phyloP scores from a whole-genome alignment of 306 rosid species.

The Dicorynia guianensis region DNA sequence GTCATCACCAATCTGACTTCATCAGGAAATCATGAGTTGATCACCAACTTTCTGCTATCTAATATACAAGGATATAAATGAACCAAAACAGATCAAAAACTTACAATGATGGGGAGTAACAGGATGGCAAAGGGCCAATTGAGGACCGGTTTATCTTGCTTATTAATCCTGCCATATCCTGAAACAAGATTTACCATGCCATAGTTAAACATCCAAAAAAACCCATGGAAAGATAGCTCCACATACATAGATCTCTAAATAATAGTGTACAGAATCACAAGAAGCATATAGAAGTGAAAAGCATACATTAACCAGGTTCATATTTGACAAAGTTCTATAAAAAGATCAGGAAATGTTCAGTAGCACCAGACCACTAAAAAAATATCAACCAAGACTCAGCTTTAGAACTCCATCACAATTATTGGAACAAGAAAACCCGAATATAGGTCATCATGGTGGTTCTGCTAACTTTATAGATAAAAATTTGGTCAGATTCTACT shows the following conservation, averaged over 20 bases:
- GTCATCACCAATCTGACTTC: slow-evolving; percentile 3
- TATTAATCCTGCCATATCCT: slow-evolving; percentile 99
- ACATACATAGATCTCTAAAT: neutral
- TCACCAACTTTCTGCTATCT: slow-evolving; percentile 12
- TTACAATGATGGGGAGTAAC: slow-evolving; percentile 95
- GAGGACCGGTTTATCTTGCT: slow-evolving; percentile 99
- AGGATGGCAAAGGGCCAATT: slow-evolving; percentile 92
- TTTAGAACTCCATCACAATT: slow-evolving; percentile 21
- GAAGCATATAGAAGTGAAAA: slow-evolving; percentile 28
- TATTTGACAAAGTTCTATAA: slow-evolving; percentile 11
- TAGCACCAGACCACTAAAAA: slow-evolving; percentile 21
- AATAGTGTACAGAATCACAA: slow-evolving; percentile 24
- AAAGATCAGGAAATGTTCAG: slow-evolving; percentile 24
- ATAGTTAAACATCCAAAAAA: slow-evolving; percentile 38
- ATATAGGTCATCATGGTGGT: neutral
- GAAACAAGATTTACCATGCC: slow-evolving; percentile 45
- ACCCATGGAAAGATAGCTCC: slow-evolving; percentile 1
- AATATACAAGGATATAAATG: slow-evolving; percentile 37
- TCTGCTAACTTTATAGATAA: neutral
- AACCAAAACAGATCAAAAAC: slow-evolving; percentile 41
- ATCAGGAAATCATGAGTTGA: slow-evolving; percentile 4
- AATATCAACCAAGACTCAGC: slow-evolving; percentile 26
- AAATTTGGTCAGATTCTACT: slow-evolving; percentile 7
- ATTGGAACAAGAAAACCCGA: slow-evolving; percentile 7
- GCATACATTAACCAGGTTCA: slow-evolving; percentile 17